These are phyloP conservation scores for Cyberlindnera amylophila DNA, from an alignment of 805 yeast species.

Conservation along the genomic window DNA sequence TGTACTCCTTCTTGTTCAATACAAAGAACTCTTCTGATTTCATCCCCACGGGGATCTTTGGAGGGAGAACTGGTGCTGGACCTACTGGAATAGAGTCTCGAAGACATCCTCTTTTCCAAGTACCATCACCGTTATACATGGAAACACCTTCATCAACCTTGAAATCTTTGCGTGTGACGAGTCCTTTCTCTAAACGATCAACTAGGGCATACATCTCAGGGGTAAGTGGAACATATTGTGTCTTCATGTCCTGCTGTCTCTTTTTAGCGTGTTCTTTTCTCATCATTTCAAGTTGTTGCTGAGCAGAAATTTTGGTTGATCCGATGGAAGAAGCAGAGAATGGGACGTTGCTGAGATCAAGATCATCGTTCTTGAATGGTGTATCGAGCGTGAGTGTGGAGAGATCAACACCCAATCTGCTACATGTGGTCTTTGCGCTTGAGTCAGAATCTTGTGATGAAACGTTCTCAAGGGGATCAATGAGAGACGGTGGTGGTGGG, in stretches of 20 bases:
- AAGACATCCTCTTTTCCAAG: conserved; percentile 21
- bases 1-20: conserved; percentile 13
- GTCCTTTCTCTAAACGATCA: conserved; percentile 22
- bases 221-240: conserved; percentile 9
- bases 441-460: neutral
- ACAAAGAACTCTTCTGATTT: conserved; percentile 22
- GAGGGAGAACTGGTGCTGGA: conserved; percentile 22
- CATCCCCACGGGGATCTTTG: conserved; percentile 28
- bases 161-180: conserved; percentile 16
- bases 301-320: neutral
- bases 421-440: conserved; percentile 1
- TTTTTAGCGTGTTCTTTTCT: conserved; percentile 7
- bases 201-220: conserved; percentile 20
- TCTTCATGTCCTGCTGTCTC: conserved; percentile 2
- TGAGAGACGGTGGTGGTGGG: no score
- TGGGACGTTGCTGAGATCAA: conserved; percentile 16
- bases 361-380: conserved; percentile 1
- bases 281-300: neutral
- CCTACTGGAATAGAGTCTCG: conserved; percentile 16
- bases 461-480: no score
- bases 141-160: conserved; percentile 23
- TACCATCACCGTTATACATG: conserved; percentile 26
- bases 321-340: conserved; percentile 25
- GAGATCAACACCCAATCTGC: conserved; percentile 7
- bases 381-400: conserved; percentile 4